Percentiles rank a stretch among this genome's conserved stretches.
phyloP scores from a whole-genome alignment of 2,329 filamentous ascomycete genomes.

The Cytospora leucostoma region DNA sequence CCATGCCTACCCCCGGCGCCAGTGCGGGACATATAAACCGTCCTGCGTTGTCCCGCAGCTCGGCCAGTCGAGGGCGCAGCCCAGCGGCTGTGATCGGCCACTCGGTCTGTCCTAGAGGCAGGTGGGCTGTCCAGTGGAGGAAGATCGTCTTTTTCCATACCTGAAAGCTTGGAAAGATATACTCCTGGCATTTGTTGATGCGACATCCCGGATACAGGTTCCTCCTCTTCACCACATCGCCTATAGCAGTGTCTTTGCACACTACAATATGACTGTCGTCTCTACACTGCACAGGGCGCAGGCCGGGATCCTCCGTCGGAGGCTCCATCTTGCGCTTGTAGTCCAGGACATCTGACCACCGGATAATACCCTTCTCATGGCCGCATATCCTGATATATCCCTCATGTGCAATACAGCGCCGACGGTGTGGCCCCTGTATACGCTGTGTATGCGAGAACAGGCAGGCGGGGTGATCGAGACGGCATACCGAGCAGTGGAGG shows the following conservation, averaged over 20 bases:
- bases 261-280: background rate
- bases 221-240: too few relatives aligned
- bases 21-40: slow-evolving; percentile 3
- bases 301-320: too few relatives aligned
- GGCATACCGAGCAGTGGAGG: background rate
- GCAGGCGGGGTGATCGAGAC: slow-evolving; percentile 4
- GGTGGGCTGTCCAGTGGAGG: slow-evolving; percentile 8
- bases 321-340: too few relatives aligned
- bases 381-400: slow-evolving; percentile 3
- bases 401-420: slow-evolving; percentile 10
- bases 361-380: slow-evolving; percentile 2
- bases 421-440: background rate
- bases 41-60: background rate
- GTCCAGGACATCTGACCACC: background rate
- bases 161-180: background rate
- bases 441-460: background rate
- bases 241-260: background rate
- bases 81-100: background rate
- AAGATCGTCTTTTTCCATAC: background rate
- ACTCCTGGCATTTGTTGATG: background rate
- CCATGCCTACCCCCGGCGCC: background rate
- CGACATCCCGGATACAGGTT: background rate
- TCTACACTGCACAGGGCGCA: background rate
- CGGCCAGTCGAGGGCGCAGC: background rate
- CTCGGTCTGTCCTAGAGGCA: background rate